Percentiles rank a stretch among this genome's conserved stretches.
phyloP scores from a whole-genome alignment of 2,329 filamentous ascomycete genomes.

The Phaeosphaeria sp. region DNA sequence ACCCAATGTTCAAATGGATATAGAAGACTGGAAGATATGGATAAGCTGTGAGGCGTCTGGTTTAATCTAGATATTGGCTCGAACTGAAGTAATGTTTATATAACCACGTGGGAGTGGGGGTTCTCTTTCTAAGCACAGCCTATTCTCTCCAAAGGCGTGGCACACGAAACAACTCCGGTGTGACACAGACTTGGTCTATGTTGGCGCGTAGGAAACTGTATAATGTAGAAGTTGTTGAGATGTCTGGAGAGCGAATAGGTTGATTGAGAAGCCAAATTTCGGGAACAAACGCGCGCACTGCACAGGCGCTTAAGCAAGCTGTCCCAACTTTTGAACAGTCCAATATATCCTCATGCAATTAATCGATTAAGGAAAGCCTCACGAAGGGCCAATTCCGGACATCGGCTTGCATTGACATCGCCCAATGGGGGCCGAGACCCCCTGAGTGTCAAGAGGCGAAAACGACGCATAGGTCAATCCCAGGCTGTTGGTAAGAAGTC shows the following conservation, averaged over 20 bases:
- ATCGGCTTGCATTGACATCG: background rate
- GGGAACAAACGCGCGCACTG: background rate
- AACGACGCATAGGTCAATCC: background rate
- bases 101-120: background rate
- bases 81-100: background rate
- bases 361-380: too few species aligned
- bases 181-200: background rate
- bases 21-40: too few species aligned
- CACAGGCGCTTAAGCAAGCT: background rate
- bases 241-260: background rate
- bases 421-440: background rate
- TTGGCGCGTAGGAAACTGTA: background rate
- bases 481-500: background rate
- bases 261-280: background rate
- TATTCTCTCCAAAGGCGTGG: background rate
- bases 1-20: too few species aligned
- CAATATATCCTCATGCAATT: too few species aligned
- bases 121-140: background rate
- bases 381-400: background rate
- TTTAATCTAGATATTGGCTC: background rate
- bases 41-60: background rate
- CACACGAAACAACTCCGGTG: background rate
- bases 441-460: background rate
- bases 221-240: background rate
- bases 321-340: background rate